phyloP scores from a whole-genome alignment of 208 protist species.

The Crithidia brevicula region DNA sequence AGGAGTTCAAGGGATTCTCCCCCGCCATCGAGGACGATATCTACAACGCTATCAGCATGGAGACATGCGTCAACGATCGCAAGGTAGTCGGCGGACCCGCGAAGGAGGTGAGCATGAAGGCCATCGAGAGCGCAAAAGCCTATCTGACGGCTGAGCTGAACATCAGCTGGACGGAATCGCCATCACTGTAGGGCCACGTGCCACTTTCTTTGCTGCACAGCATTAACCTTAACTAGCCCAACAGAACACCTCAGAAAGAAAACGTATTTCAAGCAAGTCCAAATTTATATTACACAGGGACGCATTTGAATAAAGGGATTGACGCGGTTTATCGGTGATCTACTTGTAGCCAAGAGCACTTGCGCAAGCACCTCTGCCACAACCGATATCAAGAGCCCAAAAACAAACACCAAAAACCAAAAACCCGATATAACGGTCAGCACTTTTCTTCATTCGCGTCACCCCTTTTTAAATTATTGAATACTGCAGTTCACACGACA shows the following conservation, averaged over 20 bases:
- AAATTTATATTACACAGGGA: too few relatives aligned
- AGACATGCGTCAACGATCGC: constrained; percentile 40
- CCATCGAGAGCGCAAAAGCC: constrained; percentile 22
- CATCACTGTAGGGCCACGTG: too few relatives aligned
- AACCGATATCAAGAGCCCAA: too few relatives aligned
- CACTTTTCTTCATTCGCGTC: too few relatives aligned
- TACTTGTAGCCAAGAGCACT: constrained; percentile 1
- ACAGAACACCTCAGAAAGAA: too few relatives aligned
- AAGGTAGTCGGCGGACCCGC: constrained; percentile 37
- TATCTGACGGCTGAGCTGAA: constrained; percentile 16
- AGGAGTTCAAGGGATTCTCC: constrained; percentile 29
- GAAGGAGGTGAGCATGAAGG: constrained; percentile 26
- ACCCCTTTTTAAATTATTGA: too few relatives aligned
- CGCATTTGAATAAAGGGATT: neutral
- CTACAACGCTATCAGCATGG: constrained; percentile 42
- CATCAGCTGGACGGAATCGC: neutral
- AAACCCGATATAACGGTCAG: too few relatives aligned
- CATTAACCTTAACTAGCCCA: too few relatives aligned
- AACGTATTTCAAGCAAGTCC: too few relatives aligned
- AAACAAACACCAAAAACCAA: too few relatives aligned
- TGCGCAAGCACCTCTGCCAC: neutral
- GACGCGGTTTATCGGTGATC: neutral
- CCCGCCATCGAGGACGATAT: constrained; percentile 31
- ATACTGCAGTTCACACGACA: too few relatives aligned
- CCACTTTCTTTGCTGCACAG: too few relatives aligned